Conservation (phyloP, 176 grass and related monocot species). For the Oryza glaberrima region DNA sequence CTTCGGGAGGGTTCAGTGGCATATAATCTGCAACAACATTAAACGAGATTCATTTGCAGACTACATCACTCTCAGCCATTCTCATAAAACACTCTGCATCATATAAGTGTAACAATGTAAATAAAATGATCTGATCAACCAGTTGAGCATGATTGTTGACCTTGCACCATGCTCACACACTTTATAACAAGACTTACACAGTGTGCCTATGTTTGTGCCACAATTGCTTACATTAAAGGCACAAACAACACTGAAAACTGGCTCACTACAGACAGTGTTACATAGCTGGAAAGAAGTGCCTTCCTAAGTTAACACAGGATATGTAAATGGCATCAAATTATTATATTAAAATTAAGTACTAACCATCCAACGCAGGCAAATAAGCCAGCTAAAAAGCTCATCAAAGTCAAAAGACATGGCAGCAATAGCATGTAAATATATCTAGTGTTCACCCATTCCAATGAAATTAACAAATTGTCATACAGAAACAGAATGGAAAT, state of each 20-base stretch:
- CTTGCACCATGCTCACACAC: not conserved
- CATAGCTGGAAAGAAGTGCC: constrained; percentile 7
- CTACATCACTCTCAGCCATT: not conserved
- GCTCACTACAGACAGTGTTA: not conserved
- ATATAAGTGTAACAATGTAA: constrained; percentile 19
- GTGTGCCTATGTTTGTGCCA: not conserved
- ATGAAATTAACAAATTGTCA: constrained; percentile 14
- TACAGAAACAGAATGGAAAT: not conserved
- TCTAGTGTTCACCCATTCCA: not conserved
- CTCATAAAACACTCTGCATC: not conserved
- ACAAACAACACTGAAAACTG: not conserved
- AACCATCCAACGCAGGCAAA: constrained; percentile 15
- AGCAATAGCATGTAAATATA: not conserved
- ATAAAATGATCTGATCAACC: constrained; percentile 3
- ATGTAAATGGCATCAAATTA: not conserved
- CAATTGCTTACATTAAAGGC: not conserved
- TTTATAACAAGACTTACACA: not conserved
- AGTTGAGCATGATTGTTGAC: not conserved
- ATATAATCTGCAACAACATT: constrained; percentile 69
- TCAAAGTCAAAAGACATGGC: not conserved
- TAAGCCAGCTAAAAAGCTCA: constrained; percentile 5
- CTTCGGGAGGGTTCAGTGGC: constrained; percentile 74
- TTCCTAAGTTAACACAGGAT: not conserved
- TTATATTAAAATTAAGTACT: not conserved
- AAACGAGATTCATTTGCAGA: not conserved